phyloP scores from a whole-genome alignment of 108 stramenopile species.

The Ochromonas danica region DNA sequence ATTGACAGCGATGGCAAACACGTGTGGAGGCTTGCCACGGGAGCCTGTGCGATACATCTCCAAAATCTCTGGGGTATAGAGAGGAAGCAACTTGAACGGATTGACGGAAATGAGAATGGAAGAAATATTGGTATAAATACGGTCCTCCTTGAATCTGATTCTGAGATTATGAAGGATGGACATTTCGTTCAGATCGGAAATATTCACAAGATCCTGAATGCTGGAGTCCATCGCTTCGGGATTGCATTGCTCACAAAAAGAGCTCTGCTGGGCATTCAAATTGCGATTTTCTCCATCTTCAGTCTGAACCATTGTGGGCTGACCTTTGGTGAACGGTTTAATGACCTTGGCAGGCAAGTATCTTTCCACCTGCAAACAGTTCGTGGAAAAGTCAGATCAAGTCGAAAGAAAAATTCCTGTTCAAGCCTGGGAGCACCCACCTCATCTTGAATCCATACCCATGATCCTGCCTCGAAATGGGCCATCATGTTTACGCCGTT shows the following conservation, averaged over 20 bases:
- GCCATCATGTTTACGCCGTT: no score
- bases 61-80: conserved; percentile 60
- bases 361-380: conserved; percentile 41
- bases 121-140: conserved; percentile 54
- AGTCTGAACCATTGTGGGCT: conserved; percentile 22
- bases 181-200: conserved; percentile 63
- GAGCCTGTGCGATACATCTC: conserved; percentile 59
- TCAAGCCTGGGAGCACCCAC: background rate
- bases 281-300: conserved; percentile 17
- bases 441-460: conserved; percentile 39
- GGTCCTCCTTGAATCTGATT: conserved; percentile 46
- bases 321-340: background rate
- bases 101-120: conserved; percentile 57
- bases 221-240: conserved; percentile 50
- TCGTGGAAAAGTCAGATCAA: background rate
- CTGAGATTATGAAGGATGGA: conserved; percentile 58
- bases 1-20: conserved; percentile 82
- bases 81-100: conserved; percentile 58
- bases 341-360: background rate
- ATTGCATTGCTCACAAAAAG: conserved; percentile 42
- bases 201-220: conserved; percentile 57
- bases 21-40: conserved; percentile 79
- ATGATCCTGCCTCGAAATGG: conserved; percentile 9
- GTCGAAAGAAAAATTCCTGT: background rate
- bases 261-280: conserved; percentile 40